Evolutionary conservation across 2,329 filamentous ascomycete species (phyloP), one percentile per base, ranked within the genome.

Genomic region (Aspergillus proliferans): DNA sequence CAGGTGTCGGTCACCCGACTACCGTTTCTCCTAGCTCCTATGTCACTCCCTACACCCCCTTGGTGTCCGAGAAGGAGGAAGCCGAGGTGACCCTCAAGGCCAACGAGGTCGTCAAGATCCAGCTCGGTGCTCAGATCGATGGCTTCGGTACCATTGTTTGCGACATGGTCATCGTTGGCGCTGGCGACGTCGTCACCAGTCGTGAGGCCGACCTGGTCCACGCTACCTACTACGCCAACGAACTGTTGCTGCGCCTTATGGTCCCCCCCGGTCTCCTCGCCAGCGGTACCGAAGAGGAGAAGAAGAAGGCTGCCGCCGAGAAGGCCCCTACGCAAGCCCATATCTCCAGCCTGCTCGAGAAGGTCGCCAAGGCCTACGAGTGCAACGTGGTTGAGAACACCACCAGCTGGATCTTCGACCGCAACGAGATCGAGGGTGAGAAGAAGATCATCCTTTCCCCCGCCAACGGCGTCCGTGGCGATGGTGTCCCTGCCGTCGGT

Each of bases 61-160:
- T 98, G 62, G 84, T 83, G 59, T 84, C 90, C 56, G 93, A 98
- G 66, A 78, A 86, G 70, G 83, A 86, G 68, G 93, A 98, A 77
- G 88, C 92, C 53, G 81, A 80, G 50, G 78, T 81, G 44, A 83
- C 85, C 64, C 80, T 98, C 61, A 88, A 95, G 76, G 80, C 85
- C 46, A 87, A 85, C 54, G 93, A 98, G 76, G 76, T 88, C 53
- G 81, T 95, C 75, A 98, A 98, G 83, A 93, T 98, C 70, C 93
- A 98, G 76, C 83, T 98, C n/a, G 93, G 93, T 66, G 93, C 93
- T 46, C 93, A 98, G 76, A 96, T 98, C 56, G 89, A 97, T 75
- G 93, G 93, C 47, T 95, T 97, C 66, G 90, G 89, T 61, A 87
- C 92, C 59, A 96, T 98, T 68, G 88, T 96, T 61, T 96, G 93